Percentiles rank a stretch among this genome's conserved stretches.
These are phyloP conservation scores for Excoecaria agallocha DNA, from an alignment of 345 rosid species.

Conservation along the genomic window DNA sequence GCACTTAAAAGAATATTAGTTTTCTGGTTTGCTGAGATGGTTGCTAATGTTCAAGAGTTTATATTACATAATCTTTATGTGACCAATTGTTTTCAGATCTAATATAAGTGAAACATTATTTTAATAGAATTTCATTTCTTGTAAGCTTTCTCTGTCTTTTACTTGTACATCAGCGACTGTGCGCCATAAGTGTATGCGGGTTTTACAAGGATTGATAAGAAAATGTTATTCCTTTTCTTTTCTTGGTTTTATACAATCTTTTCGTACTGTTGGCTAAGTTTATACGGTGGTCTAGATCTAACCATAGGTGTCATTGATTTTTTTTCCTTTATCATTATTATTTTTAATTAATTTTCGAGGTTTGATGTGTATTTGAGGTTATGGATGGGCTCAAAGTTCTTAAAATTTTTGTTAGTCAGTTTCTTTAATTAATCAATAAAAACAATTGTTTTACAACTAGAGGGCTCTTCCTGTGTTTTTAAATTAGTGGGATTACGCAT, in stretches of 20 bases:
- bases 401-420: not conserved
- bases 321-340: not conserved
- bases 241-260: not conserved
- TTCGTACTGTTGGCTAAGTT: not conserved
- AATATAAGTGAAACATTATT: too few species aligned
- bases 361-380: not conserved
- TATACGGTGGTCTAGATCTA: not conserved
- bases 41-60: too few species aligned
- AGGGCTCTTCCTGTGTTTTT: not conserved
- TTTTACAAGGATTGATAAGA: not conserved
- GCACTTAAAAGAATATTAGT: too few species aligned
- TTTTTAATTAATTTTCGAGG: not conserved
- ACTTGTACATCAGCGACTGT: not conserved
- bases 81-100: too few species aligned
- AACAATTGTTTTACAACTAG: not conserved
- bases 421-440: not conserved
- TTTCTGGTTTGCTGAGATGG: too few species aligned
- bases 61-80: too few species aligned
- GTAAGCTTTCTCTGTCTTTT: conserved; percentile 34
- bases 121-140: conserved; percentile 23
- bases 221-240: not conserved
- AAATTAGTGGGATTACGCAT: not conserved
- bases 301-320: not conserved
- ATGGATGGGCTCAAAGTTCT: not conserved
- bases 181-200: not conserved